Evolutionary conservation across 1,284 basidiomycete species (phyloP), one percentile per base, ranked within the genome.

Genomic region (Puccinia novopanici): DNA sequence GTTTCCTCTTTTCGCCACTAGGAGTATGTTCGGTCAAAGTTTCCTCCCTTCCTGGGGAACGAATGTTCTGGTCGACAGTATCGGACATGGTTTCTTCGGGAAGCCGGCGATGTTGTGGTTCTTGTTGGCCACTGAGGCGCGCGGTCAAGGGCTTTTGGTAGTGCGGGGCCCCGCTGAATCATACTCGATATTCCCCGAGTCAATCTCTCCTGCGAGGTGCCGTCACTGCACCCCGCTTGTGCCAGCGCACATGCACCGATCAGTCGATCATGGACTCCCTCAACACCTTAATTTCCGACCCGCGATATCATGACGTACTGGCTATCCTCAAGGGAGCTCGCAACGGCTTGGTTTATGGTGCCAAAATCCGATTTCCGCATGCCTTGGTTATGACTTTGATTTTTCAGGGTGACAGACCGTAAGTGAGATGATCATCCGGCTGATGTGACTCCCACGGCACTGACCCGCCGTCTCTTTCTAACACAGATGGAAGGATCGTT

Each of bases 351-450:
- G 94, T 98, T 9, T 90, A 90, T 82, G 89, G 89, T 71, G 92
- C 92, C 84, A 98, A 98, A 88, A 93, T 98, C 83, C 52, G 88
- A 65, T 97, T 97, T 85, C 97, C 97, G n/a, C 97, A 99, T 89
- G 96, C 97, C 2, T 88, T 99, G 37, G 92, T 99, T 80, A 99
- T 99, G 96, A 92, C 94, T n/a, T 90, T 98, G 82, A 88, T 99
- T 40, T 99, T 99, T 85, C 85, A 86, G 10, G 81, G 84, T 0
- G 84, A 84, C n/a, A 52, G 34, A 54, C 68, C 75, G 65, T 50
- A 22, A 77, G 54, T 67, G 6, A 55, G 30, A 27, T 17, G 27
- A 59, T 15, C 24, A 75, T 72, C 71, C 52, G 57, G 59, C 27
- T 27, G 17, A n/a, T n/a, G n/a, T n/a, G n/a, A n/a, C n/a, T 19